Conservation (phyloP, 306 rosid species). For the Cucurbita moschata region DNA sequence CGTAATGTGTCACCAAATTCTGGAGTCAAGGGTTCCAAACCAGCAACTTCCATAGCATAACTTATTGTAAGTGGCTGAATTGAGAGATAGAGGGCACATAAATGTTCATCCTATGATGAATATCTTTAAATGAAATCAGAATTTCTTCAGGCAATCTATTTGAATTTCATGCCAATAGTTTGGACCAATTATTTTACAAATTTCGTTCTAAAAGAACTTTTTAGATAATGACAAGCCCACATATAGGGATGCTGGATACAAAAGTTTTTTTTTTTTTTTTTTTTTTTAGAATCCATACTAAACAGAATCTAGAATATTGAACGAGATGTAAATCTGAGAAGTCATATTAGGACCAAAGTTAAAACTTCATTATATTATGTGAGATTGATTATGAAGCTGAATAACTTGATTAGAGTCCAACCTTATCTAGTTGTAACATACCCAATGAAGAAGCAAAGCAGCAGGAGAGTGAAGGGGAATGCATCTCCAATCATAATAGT, state of each 20-base stretch:
- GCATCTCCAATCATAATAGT: conserved; percentile 73
- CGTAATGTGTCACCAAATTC: conserved; percentile 31
- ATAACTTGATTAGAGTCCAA: background rate
- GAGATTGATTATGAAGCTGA: background rate
- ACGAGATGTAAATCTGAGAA: background rate
- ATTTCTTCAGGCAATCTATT: background rate
- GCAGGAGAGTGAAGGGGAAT: conserved; percentile 60
- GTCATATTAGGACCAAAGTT: background rate
- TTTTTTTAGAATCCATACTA: background rate
- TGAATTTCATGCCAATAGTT: background rate
- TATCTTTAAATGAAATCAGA: background rate
- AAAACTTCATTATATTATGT: background rate
- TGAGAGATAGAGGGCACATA: background rate
- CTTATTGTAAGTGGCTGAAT: conserved; percentile 74
- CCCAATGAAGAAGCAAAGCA: conserved; percentile 88
- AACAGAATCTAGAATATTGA: background rate
- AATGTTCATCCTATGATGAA: background rate
- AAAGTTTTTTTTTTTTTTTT: background rate
- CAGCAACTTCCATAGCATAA: conserved; percentile 47
- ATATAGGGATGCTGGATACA: background rate
- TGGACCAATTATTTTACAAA: background rate
- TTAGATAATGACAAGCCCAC: background rate
- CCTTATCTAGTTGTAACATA: conserved; percentile 21
- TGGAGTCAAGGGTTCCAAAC: conserved; percentile 27
- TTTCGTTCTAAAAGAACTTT: background rate